Percentiles rank a stretch among this genome's conserved stretches.
These are phyloP conservation scores for Calonectria leucothoes DNA, from an alignment of 2,329 filamentous ascomycete species.

Conservation along the genomic window DNA sequence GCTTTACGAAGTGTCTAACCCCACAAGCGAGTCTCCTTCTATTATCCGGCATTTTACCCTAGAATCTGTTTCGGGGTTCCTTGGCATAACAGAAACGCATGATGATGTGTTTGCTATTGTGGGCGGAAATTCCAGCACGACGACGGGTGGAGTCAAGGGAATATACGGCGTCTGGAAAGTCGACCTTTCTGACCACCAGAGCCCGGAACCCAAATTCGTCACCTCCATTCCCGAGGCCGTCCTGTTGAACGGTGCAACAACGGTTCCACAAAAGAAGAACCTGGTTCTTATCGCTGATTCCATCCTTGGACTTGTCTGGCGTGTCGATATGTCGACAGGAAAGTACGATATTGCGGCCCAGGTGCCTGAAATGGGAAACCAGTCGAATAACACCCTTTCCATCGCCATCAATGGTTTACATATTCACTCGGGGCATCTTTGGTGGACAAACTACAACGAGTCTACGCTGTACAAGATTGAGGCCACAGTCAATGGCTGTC, in stretches of 20 bases:
- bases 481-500: neutral
- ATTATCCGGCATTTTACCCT: neutral
- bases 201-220: neutral
- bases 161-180: neutral
- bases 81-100: neutral
- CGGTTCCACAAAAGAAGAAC: neutral
- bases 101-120: neutral
- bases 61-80: neutral
- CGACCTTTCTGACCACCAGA: neutral
- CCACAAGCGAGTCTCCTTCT: neutral
- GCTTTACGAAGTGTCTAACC: neutral
- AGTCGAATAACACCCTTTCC: neutral
- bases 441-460: neutral
- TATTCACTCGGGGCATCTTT: neutral
- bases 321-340: neutral
- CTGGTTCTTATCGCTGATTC: neutral
- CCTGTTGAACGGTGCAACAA: neutral
- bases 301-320: neutral
- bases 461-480: neutral
- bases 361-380: neutral
- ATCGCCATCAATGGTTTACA: neutral
- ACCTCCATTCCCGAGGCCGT: neutral
- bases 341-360: neutral
- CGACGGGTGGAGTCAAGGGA: neutral
- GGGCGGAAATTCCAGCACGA: neutral